A percentile compares a stretch with the other conserved stretches of the same genome.
These are phyloP conservation scores for Populus nigra DNA, from an alignment of 345 rosid genomes.

Conservation along the genomic window DNA sequence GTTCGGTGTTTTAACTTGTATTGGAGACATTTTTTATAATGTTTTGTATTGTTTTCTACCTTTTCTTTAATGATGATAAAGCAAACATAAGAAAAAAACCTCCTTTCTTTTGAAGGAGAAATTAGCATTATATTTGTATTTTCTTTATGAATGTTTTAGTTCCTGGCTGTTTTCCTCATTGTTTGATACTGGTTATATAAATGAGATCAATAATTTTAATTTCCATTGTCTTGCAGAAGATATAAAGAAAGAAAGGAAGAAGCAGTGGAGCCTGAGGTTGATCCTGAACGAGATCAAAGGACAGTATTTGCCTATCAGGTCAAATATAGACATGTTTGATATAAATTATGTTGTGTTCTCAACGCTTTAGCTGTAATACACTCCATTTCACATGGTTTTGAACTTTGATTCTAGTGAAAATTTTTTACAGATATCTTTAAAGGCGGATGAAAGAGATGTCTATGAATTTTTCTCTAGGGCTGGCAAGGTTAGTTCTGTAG, in stretches of 20 bases:
- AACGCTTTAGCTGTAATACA: conserved; percentile 3
- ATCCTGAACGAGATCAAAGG: conserved; percentile 99
- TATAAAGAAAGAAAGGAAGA: conserved; percentile 80
- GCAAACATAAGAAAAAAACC: conserved; percentile 5
- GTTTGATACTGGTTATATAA: background rate
- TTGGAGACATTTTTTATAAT: conserved; percentile 47
- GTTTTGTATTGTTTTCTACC: conserved; percentile 31
- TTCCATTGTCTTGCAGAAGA: conserved; percentile 50
- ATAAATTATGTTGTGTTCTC: background rate
- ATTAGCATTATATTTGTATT: background rate
- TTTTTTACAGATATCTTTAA: conserved; percentile 66
- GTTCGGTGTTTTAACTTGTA: conserved; percentile 54
- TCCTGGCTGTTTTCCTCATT: background rate
- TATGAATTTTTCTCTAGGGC: conserved; percentile 95
- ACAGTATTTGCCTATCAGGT: conserved; percentile 99
- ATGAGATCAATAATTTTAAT: conserved; percentile 16
- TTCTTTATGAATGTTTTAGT: conserved; percentile 3
- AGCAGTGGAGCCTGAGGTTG: conserved; percentile 76
- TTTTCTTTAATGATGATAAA: background rate
- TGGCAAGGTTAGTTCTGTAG: conserved; percentile 68
- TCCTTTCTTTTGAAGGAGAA: conserved; percentile 18
- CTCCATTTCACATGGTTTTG: background rate
- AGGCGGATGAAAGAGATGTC: conserved; percentile 90
- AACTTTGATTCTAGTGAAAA: conserved; percentile 8
- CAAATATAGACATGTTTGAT: conserved; percentile 1